These are phyloP conservation scores for Asterionellopsis glacialis DNA, from an alignment of 108 stramenopile genomes.

Conservation along the genomic window DNA sequence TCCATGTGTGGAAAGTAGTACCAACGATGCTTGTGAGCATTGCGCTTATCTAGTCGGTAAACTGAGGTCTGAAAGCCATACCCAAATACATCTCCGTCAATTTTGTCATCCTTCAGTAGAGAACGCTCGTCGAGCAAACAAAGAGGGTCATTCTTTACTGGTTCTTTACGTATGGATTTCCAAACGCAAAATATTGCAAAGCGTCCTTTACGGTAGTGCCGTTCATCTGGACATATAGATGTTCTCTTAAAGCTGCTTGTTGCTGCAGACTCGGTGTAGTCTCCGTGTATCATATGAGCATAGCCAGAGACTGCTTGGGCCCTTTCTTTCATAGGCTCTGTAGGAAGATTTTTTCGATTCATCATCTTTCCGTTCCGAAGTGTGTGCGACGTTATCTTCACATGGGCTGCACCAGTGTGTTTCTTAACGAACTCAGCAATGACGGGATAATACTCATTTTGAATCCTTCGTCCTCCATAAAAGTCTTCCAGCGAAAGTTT, in stretches of 20 bases:
- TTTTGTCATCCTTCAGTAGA: constrained; percentile 17
- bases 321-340: too few relatives aligned
- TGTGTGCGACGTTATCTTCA: background rate
- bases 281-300: background rate
- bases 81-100: constrained; percentile 6
- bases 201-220: background rate
- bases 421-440: background rate
- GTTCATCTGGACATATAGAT: background rate
- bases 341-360: too few relatives aligned
- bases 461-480: background rate
- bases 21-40: constrained; percentile 20
- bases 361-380: background rate
- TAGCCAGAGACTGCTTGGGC: background rate
- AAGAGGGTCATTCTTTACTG: constrained; percentile 18
- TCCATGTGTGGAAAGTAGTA: constrained; percentile 28
- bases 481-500: background rate
- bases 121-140: constrained; percentile 19
- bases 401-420: background rate
- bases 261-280: background rate
- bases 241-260: background rate
- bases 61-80: background rate
- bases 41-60: constrained; percentile 13
- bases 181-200: background rate
- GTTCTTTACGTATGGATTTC: constrained; percentile 11
- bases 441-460: background rate